A percentile compares a stretch with the other conserved stretches of the same genome.
These are phyloP conservation scores for Cicer yamashitae DNA, from an alignment of 306 rosid species.

Conservation along the genomic window DNA sequence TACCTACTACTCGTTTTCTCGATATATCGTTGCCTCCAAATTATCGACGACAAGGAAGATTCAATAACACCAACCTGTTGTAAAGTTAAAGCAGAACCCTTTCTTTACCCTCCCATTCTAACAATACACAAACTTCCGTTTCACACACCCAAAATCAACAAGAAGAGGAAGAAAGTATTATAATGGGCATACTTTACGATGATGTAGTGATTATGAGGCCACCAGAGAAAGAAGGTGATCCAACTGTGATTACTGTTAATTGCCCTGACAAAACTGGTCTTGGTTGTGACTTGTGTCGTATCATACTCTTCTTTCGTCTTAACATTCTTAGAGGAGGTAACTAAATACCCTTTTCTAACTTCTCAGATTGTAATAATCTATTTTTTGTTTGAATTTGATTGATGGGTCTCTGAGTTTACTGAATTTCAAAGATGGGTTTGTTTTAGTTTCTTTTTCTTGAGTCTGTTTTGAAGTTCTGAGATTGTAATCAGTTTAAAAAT, in stretches of 20 bases:
- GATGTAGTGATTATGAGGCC: constrained; percentile 75
- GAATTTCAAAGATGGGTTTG: too few relatives aligned
- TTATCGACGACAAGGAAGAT: neutral
- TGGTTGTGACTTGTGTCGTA: constrained; percentile 93
- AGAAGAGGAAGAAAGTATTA: constrained; percentile 24
- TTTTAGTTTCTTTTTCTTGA: too few relatives aligned
- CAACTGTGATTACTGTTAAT: constrained; percentile 78
- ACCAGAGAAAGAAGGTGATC: constrained; percentile 73
- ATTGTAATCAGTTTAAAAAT: constrained; percentile 23
- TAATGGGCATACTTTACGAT: constrained; percentile 80
- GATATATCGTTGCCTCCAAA: constrained; percentile 8
- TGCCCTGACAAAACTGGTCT: constrained; percentile 98
- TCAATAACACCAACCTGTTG: too few relatives aligned
- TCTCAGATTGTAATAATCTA: neutral
- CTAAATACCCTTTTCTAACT: neutral
- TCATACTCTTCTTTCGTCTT: constrained; percentile 92
- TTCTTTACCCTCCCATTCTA: too few relatives aligned
- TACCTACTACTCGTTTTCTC: neutral
- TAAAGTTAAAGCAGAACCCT: too few relatives aligned
- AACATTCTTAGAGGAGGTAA: constrained; percentile 93
- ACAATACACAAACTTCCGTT: too few relatives aligned
- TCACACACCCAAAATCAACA: neutral
- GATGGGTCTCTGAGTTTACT: too few relatives aligned
- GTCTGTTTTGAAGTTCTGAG: too few relatives aligned
- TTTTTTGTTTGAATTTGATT: neutral